Evolutionary conservation across 1,139 yeast species (phyloP), one percentile per base, ranked within the genome.

Genomic region (Ashbya aceris): DNA sequence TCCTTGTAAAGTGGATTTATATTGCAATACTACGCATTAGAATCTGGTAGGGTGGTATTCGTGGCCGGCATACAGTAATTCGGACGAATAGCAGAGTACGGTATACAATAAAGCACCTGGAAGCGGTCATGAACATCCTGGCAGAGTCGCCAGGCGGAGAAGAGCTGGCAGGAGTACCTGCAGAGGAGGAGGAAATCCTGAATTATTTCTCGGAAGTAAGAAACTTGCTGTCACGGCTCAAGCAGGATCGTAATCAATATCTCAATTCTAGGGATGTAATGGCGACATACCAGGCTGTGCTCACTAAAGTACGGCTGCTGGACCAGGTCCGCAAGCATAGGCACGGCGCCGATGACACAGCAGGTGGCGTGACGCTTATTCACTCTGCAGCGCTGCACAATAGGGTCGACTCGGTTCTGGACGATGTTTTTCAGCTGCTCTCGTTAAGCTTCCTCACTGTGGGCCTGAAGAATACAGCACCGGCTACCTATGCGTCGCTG

Each of bases 401-500:
- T 45, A 56, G 68, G 48, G 83, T 83, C 14, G 95, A 86, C 58
- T 69, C 76, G 13, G 70, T 83, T n/a, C 70, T 84, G 33, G 95
- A 86, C 60, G 97, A 91, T 55, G 83, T 83, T 23, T 84, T 91
- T 71, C 96, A 89, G 61, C 68, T 91, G 41, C 67, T 89, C 40
- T 82, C 95, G 10, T 68, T 91, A 43, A 83, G 94, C 49, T 84
- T 87, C 61, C 75, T 89, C 51, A 85, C 97, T 1, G 93, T 93
- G 48, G 98, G 98, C 2, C 70, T 86, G 52, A 83, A 83, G 43
- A 81, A 86, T 52, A 76, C 85, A 35, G 95, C 96, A 1, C 96
- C 96, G 1, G 95, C 96, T 2, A 85, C 95, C 1, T 91, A 83
- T 64, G 87, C 95, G 7, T 83, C 95, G 7, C 68, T 89, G 39